These are phyloP conservation scores for Cystobasidium tubakii DNA, from an alignment of 768 basidiomycete genomes.

Conservation along the genomic window DNA sequence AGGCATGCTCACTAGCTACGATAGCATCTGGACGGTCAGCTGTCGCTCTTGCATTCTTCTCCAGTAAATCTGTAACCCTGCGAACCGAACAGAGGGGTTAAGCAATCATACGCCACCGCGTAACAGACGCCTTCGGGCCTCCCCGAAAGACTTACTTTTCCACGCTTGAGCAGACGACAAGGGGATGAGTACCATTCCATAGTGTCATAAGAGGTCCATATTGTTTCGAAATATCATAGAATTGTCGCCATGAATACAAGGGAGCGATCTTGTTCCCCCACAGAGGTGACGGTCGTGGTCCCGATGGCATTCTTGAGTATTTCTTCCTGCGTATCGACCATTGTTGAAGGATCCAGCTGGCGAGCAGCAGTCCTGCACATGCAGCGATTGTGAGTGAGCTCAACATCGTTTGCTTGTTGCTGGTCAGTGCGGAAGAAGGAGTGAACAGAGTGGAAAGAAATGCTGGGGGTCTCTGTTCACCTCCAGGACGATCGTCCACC, in stretches of 20 bases:
- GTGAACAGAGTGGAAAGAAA: not conserved
- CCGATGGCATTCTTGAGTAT: conserved; percentile 15
- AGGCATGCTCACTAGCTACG: not conserved
- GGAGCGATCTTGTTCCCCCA: conserved; percentile 29
- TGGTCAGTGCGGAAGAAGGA: not conserved
- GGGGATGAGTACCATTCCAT: conserved; percentile 13
- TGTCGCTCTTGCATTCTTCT: conserved; percentile 30
- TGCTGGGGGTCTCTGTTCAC: too few relatives aligned
- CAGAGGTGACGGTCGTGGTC: conserved; percentile 14
- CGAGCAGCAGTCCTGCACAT: not conserved
- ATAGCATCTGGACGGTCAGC: conserved; percentile 21
- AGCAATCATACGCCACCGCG: not conserved
- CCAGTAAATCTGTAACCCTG: not conserved
- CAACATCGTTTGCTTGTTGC: not conserved
- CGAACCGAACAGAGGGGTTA: not conserved
- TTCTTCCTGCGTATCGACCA: conserved; percentile 1
- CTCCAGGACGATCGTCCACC: too few relatives aligned
- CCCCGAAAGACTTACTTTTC: not conserved
- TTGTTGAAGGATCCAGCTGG: not conserved
- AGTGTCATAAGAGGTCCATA: conserved; percentile 24
- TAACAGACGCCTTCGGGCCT: too few relatives aligned
- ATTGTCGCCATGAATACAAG: conserved; percentile 26
- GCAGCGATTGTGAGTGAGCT: not conserved
- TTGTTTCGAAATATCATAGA: conserved; percentile 11
- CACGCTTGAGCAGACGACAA: conserved; percentile 4